These are phyloP conservation scores for Phytophthora sp. DNA, from an alignment of 352 stramenopile species.

Conservation along the genomic window DNA sequence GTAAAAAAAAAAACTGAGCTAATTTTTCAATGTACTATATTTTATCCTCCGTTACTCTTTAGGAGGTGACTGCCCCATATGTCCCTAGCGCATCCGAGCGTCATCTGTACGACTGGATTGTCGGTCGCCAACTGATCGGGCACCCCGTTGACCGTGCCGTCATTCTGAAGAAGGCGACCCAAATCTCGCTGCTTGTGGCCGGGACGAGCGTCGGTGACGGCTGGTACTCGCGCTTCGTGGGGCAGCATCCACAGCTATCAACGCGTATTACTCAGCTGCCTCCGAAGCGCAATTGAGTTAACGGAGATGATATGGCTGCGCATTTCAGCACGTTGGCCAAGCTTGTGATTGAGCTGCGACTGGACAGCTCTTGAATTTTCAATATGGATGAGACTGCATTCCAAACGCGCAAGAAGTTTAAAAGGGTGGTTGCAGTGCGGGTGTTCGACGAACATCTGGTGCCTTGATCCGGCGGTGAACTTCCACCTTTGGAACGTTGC, in stretches of 20 bases:
- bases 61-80: too few relatives aligned
- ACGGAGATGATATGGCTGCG: not conserved
- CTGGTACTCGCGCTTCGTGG: not conserved
- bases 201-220: not conserved
- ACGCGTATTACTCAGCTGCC: not conserved
- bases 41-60: too few relatives aligned
- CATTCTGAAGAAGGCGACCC: not conserved
- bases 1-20: too few relatives aligned
- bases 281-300: not conserved
- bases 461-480: not conserved
- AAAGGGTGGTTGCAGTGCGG: not conserved
- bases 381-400: too few relatives aligned
- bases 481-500: slow-evolving; percentile 42
- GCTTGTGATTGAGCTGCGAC: not conserved
- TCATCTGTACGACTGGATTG: not conserved
- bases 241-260: not conserved
- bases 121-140: not conserved
- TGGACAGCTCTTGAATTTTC: not conserved
- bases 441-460: not conserved
- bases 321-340: not conserved
- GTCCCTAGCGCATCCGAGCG: too few relatives aligned
- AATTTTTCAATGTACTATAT: too few relatives aligned
- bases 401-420: not conserved
- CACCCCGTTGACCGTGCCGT: not conserved
- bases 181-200: not conserved